Conservation (phyloP, 2,329 filamentous ascomycete genomes). For the Rugonectria rugulosa region DNA sequence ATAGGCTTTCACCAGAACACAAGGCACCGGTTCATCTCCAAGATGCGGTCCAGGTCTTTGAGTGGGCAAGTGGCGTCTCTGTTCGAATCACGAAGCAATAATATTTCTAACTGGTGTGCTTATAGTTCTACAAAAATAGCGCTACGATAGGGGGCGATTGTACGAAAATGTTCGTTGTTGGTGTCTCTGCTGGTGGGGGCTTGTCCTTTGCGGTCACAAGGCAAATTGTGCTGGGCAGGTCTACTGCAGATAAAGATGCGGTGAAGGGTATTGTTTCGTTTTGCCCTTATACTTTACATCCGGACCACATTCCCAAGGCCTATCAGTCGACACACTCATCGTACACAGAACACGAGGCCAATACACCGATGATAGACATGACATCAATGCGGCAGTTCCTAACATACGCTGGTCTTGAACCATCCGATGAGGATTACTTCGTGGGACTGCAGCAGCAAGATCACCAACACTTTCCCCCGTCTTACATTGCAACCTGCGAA, state of each 20-base stretch:
- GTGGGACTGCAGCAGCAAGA: not conserved
- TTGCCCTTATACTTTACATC: not conserved
- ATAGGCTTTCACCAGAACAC: not conserved
- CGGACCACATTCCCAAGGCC: not conserved
- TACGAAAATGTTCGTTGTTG: not conserved
- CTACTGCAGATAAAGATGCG: not conserved
- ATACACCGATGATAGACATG: not conserved
- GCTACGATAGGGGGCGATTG: not conserved
- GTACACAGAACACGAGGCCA: not conserved
- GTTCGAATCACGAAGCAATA: not conserved
- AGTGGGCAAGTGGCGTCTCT: not conserved
- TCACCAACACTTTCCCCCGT: not conserved
- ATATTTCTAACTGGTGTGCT: too few species aligned
- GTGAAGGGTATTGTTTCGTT: not conserved
- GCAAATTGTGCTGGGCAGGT: not conserved
- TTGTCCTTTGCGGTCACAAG: not conserved
- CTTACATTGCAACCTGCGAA: not conserved
- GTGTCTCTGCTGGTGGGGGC: not conserved
- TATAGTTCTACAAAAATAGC: not conserved
- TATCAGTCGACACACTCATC: not conserved
- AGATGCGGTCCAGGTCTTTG: not conserved
- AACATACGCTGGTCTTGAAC: not conserved
- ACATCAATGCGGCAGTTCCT: not conserved
- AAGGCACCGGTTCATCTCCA: not conserved
- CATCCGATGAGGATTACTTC: conserved; percentile 1